These are phyloP conservation scores for Andrographis paniculata DNA, from an alignment of 305 asterid genomes.

Conservation along the genomic window DNA sequence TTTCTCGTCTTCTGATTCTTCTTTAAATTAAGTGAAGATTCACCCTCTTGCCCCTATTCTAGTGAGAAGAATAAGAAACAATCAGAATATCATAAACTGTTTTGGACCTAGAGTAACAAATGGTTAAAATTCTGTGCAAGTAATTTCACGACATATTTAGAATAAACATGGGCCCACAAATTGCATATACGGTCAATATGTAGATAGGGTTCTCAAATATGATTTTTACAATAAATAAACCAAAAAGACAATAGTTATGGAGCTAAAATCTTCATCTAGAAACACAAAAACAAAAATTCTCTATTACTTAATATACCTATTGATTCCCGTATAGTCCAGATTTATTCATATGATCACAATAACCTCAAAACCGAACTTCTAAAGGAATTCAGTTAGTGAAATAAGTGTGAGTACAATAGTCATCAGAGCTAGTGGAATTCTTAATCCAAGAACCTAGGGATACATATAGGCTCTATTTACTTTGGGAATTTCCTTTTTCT, in stretches of 20 bases:
- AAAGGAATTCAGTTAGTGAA: neutral
- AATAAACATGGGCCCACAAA: neutral
- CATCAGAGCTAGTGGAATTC: neutral
- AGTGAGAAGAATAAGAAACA: too few relatives aligned
- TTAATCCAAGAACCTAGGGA: slow-evolving; percentile 4
- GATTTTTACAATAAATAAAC: too few relatives aligned
- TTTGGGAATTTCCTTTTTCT: too few relatives aligned
- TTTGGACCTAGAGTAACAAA: slow-evolving; percentile 3
- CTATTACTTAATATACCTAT: too few relatives aligned
- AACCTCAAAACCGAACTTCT: slow-evolving; percentile 2
- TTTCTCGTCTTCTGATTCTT: neutral
- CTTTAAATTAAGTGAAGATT: slow-evolving; percentile 1
- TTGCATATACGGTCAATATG: neutral
- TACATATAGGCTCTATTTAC: too few relatives aligned
- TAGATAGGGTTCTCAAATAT: neutral
- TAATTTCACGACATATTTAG: too few relatives aligned
- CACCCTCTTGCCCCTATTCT: too few relatives aligned
- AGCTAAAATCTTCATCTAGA: slow-evolving; percentile 8
- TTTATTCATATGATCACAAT: too few relatives aligned
- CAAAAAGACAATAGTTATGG: neutral
- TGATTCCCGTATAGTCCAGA: too few relatives aligned
- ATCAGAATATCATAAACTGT: too few relatives aligned
- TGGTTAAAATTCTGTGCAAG: neutral
- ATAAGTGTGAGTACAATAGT: too few relatives aligned
- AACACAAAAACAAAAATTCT: neutral